A percentile compares a stretch with the other conserved stretches of the same genome.
Evolutionary conservation across 225 moss, liverwort and hornwort species (phyloP).

Genomic region (Straminergon stramineum): DNA sequence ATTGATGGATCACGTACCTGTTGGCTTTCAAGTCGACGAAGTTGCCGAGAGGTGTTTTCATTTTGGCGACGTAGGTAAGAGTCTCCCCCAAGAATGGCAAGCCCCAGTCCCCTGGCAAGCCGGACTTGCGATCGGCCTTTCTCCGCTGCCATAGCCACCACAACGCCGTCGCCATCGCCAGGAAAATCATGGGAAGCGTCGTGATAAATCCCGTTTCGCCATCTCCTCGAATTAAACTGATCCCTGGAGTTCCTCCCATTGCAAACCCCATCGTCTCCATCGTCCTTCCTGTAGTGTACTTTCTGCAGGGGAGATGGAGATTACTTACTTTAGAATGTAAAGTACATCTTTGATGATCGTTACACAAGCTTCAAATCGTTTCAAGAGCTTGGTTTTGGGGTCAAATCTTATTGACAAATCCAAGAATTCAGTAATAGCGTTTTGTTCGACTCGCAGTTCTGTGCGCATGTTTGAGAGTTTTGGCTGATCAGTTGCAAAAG

Average conservation of each 20-base stretch:
- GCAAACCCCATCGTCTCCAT: not conserved
- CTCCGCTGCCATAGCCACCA: constrained; percentile 36
- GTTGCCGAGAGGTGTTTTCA: constrained; percentile 33
- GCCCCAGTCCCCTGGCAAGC: constrained; percentile 39
- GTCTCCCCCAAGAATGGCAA: constrained; percentile 41
- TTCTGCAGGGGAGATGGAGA: not conserved
- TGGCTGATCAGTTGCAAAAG: not conserved
- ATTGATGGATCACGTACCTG: not conserved
- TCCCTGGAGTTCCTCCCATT: not conserved
- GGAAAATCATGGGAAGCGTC: constrained; percentile 1
- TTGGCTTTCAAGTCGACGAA: constrained; percentile 35
- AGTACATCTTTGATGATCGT: not conserved
- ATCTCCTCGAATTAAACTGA: not conserved
- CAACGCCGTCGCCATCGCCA: not conserved
- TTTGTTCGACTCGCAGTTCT: not conserved
- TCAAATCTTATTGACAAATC: not conserved
- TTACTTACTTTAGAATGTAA: not conserved
- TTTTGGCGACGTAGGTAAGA: constrained; percentile 18
- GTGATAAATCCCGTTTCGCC: not conserved
- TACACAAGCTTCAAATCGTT: no score
- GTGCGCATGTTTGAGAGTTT: not conserved
- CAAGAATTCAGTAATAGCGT: not conserved
- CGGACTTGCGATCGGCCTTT: constrained; percentile 1
- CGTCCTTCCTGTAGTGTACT: not conserved
- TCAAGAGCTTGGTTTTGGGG: not conserved